Base-by-base conservation (phyloP, 1,139 yeast species). In the Saccharomyces hybrid region DNA sequence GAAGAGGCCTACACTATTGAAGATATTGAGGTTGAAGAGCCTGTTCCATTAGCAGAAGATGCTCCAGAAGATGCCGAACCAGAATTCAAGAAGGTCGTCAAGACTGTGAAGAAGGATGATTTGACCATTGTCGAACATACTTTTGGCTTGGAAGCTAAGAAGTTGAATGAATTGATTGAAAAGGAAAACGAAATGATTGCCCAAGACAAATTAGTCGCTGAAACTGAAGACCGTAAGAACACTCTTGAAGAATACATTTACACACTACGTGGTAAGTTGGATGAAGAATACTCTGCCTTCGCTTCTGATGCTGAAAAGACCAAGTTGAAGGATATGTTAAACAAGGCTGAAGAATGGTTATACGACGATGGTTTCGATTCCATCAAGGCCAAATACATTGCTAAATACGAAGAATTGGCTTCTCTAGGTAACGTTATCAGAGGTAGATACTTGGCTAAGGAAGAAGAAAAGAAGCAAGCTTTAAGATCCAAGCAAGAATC, bases 191-290 rank as follows among this genome's bases (percentile, higher is more conserved):
- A 86, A 71, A 77, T 93, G 84, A 80, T 82, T 62, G 81, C 88
- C 72, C 90, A 85, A 71, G 99, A 93, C 77, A 90, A 90, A 79
- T 84, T 91, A 66, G 96, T 93, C 63, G 95, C 96, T 64, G 97
- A 91, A 77, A 93, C 98, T 62, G 98, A 93, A 79, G 97, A 93
- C 78, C 88, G 90, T 76, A 93, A 93, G 87, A 93, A 93, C 73
- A 95, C 96, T 64, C 81, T 93, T 60, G 99, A 93, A 79, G 99
- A 93, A 79, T 93, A 91, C 81, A 93, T 93, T 70, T 93, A 93
- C 77, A 95, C 89, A 67, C 84, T 91, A 74, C 87, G 98, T 78
- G 96, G 96, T 72, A 93, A 93, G 79, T 80, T 93, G 69, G 97
- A 90, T 58, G 98, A 89, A 56, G 84, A 84, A 69, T 91, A 90